Evolutionary conservation across 805 yeast species (phyloP).

Genomic region (Trichomonascus vanleenenianus): DNA sequence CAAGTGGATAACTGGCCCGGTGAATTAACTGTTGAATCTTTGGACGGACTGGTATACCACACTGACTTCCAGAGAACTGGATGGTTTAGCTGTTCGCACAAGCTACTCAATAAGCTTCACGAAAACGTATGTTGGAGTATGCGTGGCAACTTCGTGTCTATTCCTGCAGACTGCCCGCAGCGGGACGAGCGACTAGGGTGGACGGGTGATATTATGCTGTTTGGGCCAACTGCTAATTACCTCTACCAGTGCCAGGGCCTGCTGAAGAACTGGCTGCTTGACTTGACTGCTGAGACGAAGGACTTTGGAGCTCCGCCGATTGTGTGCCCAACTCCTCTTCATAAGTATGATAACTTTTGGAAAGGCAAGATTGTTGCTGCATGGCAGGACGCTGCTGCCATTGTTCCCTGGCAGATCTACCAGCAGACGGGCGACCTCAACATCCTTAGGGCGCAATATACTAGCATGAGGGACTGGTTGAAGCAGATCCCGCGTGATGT

Average conservation of each 20-base stretch:
- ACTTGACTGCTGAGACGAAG: slow-evolving; percentile 19
- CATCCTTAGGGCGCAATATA: slow-evolving; percentile 2
- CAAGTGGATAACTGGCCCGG: slow-evolving; percentile 20
- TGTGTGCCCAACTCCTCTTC: slow-evolving; percentile 18
- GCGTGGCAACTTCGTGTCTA: slow-evolving; percentile 22
- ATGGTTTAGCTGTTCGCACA: slow-evolving; percentile 19
- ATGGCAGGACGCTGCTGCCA: slow-evolving; percentile 21
- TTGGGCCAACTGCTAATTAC: slow-evolving; percentile 22
- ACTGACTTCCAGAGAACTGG: slow-evolving; percentile 18
- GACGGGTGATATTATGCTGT: slow-evolving; percentile 24
- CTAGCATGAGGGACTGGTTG: slow-evolving; percentile 11
- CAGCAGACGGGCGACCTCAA: slow-evolving; percentile 30
- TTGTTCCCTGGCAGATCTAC: slow-evolving; percentile 30
- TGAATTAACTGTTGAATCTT: slow-evolving; percentile 11
- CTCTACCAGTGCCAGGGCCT: slow-evolving; percentile 20
- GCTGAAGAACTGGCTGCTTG: slow-evolving; percentile 20
- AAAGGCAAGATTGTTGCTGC: slow-evolving; percentile 5
- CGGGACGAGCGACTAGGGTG: slow-evolving; percentile 26
- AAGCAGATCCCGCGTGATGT: slow-evolving; percentile 6
- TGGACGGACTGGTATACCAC: slow-evolving; percentile 17
- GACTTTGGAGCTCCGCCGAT: slow-evolving; percentile 19
- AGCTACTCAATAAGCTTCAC: slow-evolving; percentile 15
- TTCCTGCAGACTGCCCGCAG: slow-evolving; percentile 27
- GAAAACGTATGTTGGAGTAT: slow-evolving; percentile 19
- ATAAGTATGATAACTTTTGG: slow-evolving; percentile 19